Conservation (phyloP, 2,329 filamentous ascomycete genomes). For the Monosporascus sp. region DNA sequence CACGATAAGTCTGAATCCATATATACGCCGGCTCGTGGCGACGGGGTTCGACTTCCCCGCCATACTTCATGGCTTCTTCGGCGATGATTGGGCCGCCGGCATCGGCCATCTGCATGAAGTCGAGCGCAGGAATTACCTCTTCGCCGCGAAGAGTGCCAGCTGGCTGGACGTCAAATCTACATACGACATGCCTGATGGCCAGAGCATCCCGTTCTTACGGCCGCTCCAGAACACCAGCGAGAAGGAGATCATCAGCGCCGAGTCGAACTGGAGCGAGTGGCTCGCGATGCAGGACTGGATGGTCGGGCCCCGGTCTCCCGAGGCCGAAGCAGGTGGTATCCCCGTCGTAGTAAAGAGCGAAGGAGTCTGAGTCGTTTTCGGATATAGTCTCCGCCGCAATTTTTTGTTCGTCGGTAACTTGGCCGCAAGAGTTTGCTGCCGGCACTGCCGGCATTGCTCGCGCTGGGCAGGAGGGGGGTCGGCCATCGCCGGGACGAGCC, state of each 20-base stretch:
- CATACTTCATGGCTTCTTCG: conserved; percentile 93
- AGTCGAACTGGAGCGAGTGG: conserved; percentile 90
- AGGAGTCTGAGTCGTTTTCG: conserved; percentile 11
- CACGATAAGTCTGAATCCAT: conserved; percentile 72
- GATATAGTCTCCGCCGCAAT: neutral
- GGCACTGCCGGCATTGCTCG: neutral
- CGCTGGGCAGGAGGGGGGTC: neutral
- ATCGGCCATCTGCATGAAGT: conserved; percentile 80
- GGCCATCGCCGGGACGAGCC: neutral
- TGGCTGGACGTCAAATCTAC: conserved; percentile 86
- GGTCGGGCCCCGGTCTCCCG: conserved; percentile 75
- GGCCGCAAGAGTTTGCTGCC: neutral
- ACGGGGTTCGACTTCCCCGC: conserved; percentile 85
- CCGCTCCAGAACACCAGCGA: conserved; percentile 73
- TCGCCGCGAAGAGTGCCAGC: conserved; percentile 85
- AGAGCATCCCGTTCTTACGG: conserved; percentile 81
- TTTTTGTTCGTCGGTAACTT: neutral
- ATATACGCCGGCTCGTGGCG: conserved; percentile 82
- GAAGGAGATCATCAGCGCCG: conserved; percentile 75
- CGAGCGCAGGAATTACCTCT: conserved; percentile 90
- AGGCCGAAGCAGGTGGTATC: conserved; percentile 23
- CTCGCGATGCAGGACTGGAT: conserved; percentile 98
- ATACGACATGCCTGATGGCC: conserved; percentile 81
- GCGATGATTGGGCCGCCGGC: conserved; percentile 82
- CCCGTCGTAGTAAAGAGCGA: conserved; percentile 28